phyloP scores from a whole-genome alignment of 2,329 filamentous ascomycete genomes.

The Alternaria gansuensis region DNA sequence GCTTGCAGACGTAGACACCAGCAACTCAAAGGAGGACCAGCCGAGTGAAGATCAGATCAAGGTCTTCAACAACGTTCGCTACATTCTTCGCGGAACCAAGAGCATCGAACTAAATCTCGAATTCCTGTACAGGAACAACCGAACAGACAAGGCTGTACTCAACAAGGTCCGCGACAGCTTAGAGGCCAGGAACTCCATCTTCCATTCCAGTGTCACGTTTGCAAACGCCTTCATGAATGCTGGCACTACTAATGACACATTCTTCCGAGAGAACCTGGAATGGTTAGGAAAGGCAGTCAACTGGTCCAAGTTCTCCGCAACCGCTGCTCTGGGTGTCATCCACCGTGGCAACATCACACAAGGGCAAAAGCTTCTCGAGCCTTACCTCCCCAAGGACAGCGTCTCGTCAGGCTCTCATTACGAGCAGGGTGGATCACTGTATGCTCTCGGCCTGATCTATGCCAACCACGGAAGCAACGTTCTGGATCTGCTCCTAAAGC shows the following conservation, averaged over 20 bases:
- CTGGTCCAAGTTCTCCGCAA: conserved; percentile 99
- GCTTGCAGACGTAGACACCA: conserved; percentile 63
- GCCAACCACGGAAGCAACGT: conserved; percentile 96
- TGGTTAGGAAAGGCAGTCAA: conserved; percentile 99
- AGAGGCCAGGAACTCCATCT: conserved; percentile 96
- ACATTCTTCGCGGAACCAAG: conserved; percentile 84
- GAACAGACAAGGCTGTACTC: conserved; percentile 87
- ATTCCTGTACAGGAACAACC: conserved; percentile 95
- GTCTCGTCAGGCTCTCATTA: conserved; percentile 84
- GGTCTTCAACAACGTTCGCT: conserved; percentile 65
- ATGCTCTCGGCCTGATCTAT: conserved; percentile 94
- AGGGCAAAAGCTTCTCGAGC: conserved; percentile 90
- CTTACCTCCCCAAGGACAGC: conserved; percentile 84
- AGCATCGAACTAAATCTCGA: conserved; percentile 95
- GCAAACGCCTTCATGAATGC: conserved; percentile 99
- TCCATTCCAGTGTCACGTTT: conserved; percentile 96
- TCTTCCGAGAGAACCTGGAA: conserved; percentile 97
- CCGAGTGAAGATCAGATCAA: conserved; percentile 62
- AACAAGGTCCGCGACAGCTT: conserved; percentile 97
- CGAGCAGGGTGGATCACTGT: conserved; percentile 94
- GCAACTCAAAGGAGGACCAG: conserved; percentile 58
- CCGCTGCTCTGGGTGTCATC: conserved; percentile 93
- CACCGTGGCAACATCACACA: conserved; percentile 95
- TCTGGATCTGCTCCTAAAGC: conserved; percentile 77
- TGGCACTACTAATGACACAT: conserved; percentile 96